These are phyloP conservation scores for Pleurotus pulmonarius DNA, from an alignment of 768 basidiomycete species.

Conservation along the genomic window DNA sequence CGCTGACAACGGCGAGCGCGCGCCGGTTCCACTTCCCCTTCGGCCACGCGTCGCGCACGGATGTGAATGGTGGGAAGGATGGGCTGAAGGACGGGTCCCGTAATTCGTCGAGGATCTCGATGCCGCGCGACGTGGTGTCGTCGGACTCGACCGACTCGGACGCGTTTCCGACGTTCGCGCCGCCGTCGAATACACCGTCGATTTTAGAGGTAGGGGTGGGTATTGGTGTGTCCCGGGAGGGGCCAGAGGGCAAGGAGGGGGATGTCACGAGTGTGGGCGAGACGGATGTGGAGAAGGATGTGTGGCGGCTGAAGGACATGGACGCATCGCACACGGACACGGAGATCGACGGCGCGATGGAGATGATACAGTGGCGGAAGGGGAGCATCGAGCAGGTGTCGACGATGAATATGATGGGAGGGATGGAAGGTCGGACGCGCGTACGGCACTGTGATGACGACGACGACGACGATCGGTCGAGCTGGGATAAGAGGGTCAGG, in stretches of 20 bases:
- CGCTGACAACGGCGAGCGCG: slow-evolving; percentile 7
- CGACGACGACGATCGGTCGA: slow-evolving; percentile 7
- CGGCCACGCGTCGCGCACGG: neutral
- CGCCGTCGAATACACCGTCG: slow-evolving; percentile 5
- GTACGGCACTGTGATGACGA: neutral
- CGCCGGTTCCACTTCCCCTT: slow-evolving; percentile 19
- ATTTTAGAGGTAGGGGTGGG: neutral
- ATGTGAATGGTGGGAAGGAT: neutral
- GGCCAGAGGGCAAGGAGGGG: neutral
- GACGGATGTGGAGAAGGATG: slow-evolving; percentile 3
- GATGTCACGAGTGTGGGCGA: neutral
- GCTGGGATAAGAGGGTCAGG: slow-evolving; percentile 1
- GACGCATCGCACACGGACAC: slow-evolving; percentile 6
- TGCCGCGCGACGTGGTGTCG: slow-evolving; percentile 4
- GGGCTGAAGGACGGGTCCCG: neutral
- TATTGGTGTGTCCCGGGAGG: too few species aligned
- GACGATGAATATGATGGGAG: neutral
- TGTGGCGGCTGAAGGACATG: slow-evolving; percentile 3
- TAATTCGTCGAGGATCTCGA: neutral
- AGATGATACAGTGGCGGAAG: slow-evolving; percentile 6
- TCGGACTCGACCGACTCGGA: slow-evolving; percentile 3
- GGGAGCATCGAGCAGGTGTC: neutral
- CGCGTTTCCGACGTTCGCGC: slow-evolving; percentile 12
- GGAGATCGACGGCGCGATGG: neutral
- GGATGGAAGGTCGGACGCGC: neutral